These are phyloP conservation scores for Scenedesmus sp. DNA, from an alignment of 163 green algal genomes.

Conservation along the genomic window DNA sequence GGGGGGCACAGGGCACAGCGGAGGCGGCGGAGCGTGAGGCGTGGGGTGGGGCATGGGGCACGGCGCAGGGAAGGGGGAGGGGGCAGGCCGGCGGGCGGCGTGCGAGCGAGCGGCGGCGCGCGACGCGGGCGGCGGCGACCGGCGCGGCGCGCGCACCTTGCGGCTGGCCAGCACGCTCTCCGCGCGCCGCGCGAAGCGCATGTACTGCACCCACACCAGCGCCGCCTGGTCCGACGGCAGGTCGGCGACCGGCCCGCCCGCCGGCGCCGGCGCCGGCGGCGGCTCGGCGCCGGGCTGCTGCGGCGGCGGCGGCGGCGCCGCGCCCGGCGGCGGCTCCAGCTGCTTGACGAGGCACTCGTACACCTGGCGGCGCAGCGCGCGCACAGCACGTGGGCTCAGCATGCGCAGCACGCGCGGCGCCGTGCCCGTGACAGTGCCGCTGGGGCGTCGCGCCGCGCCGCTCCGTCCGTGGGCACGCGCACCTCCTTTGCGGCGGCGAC, in stretches of 20 bases:
- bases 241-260: slow-evolving; percentile 40
- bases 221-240: slow-evolving; percentile 63
- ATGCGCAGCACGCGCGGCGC: too few species aligned
- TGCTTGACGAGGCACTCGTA: slow-evolving; percentile 49
- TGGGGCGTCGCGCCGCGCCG: too few species aligned
- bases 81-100: too few species aligned
- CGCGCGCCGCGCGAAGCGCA: slow-evolving; percentile 79
- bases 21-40: background rate
- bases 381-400: too few species aligned
- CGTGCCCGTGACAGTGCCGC: too few species aligned
- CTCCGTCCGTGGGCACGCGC: background rate
- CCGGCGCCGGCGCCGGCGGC: slow-evolving; percentile 22
- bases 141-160: slow-evolving; percentile 53
- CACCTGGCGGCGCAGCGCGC: too few species aligned
- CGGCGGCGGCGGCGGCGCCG: slow-evolving; percentile 21
- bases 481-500: slow-evolving; percentile 61
- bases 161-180: slow-evolving; percentile 72
- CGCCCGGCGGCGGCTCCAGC: slow-evolving; percentile 35
- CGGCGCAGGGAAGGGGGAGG: too few species aligned
- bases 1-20: background rate
- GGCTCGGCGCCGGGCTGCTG: background rate
- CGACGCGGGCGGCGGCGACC: too few species aligned
- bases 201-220: slow-evolving; percentile 89
- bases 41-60: too few species aligned
- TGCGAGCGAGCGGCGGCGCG: too few species aligned